Base-by-base conservation (phyloP, 208 protist species). In the Strigomonas galati region DNA sequence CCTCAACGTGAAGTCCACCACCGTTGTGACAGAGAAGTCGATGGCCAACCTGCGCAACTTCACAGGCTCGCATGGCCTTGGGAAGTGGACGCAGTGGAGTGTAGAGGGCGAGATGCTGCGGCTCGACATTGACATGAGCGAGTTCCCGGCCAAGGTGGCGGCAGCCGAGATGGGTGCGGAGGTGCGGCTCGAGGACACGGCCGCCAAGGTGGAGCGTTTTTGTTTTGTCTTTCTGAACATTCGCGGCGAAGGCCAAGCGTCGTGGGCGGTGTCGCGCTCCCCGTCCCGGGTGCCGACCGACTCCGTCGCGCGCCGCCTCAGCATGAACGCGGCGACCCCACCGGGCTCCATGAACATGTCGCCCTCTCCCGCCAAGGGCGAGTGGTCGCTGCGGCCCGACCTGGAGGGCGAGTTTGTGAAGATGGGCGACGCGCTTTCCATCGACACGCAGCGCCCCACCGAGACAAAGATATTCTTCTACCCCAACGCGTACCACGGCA, bases 71-170 rank as follows among this genome's bases (percentile, higher is more conserved):
- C 54, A 31, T 28, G 17, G 3, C 5, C 2, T 59, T 12, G 54
- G 54, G 2, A 28, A 35, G 15, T 31, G 6, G 14, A 31, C 54
- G 21, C 5, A 10, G 15, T 59, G 54, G 14, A 59, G 54, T 17
- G 5, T 59, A 26, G 54, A 59, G 54, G 54, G 54, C 4, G 24
- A 59, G 14, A 6, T 59, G 14, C 54, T 59, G 23, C 54, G 54
- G 5, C 3, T 59, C 17, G 54, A 59, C 23, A 26, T 59, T 7
- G 54, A 59, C 30, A 59, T 59, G 15, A 59, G 30, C 30, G 26
- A 59, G 24, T 59, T 59, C 26, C 54, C 15, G 2, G 54, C 23
- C 23, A 21, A 12, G 17, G 17, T 21, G 5, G 54, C 54, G 7
- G 35, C 35, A 10, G 5, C 14, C 27, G 23, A 59, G 15, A 7